Evolutionary conservation across 2,329 filamentous ascomycete genomes (phyloP).

Genomic region (Claviceps spartinae): DNA sequence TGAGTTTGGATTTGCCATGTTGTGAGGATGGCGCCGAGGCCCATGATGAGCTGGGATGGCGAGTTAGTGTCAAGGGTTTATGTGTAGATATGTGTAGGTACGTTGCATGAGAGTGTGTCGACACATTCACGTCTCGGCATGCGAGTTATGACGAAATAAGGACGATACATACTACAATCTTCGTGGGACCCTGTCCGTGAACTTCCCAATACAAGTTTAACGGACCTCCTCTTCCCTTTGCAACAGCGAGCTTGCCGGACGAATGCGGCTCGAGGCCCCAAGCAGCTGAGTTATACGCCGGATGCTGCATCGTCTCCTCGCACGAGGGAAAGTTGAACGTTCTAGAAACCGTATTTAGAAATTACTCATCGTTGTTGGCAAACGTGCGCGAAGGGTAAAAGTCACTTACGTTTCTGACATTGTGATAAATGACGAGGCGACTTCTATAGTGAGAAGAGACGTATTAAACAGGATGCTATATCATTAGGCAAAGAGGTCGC

Average conservation of each 20-base stretch:
- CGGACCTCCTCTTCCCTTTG: slow-evolving; percentile 58
- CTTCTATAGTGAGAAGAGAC: too few species aligned
- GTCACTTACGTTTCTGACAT: slow-evolving; percentile 1
- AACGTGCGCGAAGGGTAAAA: too few species aligned
- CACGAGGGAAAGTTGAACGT: slow-evolving; percentile 26
- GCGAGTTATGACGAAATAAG: too few species aligned
- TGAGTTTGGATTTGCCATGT: slow-evolving; percentile 76
- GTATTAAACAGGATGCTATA: too few species aligned
- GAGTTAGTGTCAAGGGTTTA: neutral
- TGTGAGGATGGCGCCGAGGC: slow-evolving; percentile 53
- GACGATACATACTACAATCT: slow-evolving; percentile 53
- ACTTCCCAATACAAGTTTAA: slow-evolving; percentile 67
- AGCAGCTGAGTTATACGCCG: slow-evolving; percentile 50
- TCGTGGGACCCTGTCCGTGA: slow-evolving; percentile 59
- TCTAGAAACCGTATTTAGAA: neutral
- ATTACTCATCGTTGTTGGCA: neutral
- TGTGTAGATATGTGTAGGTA: neutral
- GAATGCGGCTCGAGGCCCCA: slow-evolving; percentile 57
- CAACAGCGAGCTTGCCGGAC: slow-evolving; percentile 49
- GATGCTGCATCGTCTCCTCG: slow-evolving; percentile 48
- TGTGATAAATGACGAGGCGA: too few species aligned
- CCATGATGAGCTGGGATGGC: slow-evolving; percentile 59
- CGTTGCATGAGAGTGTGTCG: too few species aligned
- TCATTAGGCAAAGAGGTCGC: too few species aligned
- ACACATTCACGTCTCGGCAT: neutral